These are phyloP conservation scores for Xenosphaeropsis pyriputrescens DNA, from an alignment of 2,329 filamentous ascomycete genomes.

Conservation along the genomic window DNA sequence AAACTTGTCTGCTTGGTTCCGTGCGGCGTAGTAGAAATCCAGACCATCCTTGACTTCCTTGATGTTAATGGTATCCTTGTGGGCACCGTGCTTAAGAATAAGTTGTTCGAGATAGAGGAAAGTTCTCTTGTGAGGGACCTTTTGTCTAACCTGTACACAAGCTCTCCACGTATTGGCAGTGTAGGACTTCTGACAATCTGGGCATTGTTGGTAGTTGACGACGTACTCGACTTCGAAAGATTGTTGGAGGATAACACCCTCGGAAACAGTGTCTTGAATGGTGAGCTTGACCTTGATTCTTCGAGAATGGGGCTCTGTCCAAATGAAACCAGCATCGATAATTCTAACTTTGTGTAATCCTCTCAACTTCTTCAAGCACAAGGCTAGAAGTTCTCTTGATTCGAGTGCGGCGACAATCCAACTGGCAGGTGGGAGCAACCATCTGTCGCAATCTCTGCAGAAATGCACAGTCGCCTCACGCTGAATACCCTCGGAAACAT, in stretches of 20 bases:
- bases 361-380: constrained; percentile 79
- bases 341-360: constrained; percentile 84
- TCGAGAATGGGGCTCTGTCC: constrained; percentile 94
- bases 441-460: constrained; percentile 89
- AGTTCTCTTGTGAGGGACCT: constrained; percentile 88
- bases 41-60: constrained; percentile 93
- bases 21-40: constrained; percentile 84
- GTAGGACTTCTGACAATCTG: constrained; percentile 90
- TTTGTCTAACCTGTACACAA: constrained; percentile 86
- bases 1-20: constrained; percentile 86
- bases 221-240: constrained; percentile 90
- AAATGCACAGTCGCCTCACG: constrained; percentile 81
- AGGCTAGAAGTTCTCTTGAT: constrained; percentile 79
- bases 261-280: constrained; percentile 56
- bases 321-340: constrained; percentile 91
- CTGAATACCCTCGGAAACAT: constrained; percentile 84
- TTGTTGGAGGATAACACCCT: constrained; percentile 66
- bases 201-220: constrained; percentile 83
- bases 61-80: constrained; percentile 92
- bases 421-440: constrained; percentile 71
- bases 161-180: constrained; percentile 94
- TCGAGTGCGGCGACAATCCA: constrained; percentile 81
- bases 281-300: constrained; percentile 92
- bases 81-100: constrained; percentile 85
- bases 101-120: constrained; percentile 80